A percentile compares a stretch with the other conserved stretches of the same genome.
These are phyloP conservation scores for Maudiozyma barnettii DNA, from an alignment of 805 yeast genomes.

Conservation along the genomic window DNA sequence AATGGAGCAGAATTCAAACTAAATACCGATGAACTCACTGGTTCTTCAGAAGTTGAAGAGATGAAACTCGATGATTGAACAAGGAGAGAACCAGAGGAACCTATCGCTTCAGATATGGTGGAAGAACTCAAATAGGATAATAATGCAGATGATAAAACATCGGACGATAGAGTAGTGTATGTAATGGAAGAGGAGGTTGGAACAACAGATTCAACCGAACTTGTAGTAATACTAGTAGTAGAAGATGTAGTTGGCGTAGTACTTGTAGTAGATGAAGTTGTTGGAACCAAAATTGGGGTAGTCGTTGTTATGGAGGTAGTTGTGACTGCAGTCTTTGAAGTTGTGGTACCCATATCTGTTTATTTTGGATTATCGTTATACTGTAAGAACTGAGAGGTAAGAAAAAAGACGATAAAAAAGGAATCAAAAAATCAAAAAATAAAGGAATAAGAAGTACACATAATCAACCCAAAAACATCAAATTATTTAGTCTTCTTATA, in stretches of 20 bases:
- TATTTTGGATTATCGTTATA: neutral
- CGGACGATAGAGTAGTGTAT: neutral
- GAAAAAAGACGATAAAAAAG: neutral
- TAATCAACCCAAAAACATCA: no score
- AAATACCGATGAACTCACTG: neutral
- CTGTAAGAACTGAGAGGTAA: neutral
- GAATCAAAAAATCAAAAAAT: no score
- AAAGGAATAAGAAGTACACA: no score
- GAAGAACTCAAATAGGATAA: neutral
- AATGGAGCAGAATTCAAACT: neutral
- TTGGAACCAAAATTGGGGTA: neutral
- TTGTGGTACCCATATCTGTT: neutral
- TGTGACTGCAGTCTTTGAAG: neutral
- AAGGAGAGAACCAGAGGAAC: neutral
- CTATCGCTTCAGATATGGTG: neutral
- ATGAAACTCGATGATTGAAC: neutral
- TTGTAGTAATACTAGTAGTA: neutral
- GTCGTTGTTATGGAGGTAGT: neutral
- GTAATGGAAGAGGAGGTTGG: neutral
- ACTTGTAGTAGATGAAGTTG: neutral
- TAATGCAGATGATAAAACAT: neutral
- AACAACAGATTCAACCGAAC: neutral
- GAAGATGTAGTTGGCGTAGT: neutral
- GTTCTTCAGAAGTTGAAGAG: neutral
- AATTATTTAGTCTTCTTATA: no score